A percentile compares a stretch with the other conserved stretches of the same genome.
Conservation (phyloP, 1,284 basidiomycete genomes). For the Cerrena zonata region DNA sequence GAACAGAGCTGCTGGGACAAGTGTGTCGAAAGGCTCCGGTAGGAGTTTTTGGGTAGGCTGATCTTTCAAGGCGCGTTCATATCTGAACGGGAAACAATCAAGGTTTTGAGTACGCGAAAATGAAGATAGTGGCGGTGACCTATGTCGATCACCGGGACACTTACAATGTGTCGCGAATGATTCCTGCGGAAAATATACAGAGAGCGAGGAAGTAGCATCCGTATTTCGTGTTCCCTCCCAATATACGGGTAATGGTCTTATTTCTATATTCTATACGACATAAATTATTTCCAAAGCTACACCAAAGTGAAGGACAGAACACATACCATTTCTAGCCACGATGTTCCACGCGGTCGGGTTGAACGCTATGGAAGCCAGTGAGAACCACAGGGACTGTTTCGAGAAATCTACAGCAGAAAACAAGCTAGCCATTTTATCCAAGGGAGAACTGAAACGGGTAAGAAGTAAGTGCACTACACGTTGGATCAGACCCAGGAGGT, state of each 20-base stretch:
- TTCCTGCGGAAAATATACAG: slow-evolving; percentile 83
- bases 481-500: not conserved
- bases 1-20: slow-evolving; percentile 66
- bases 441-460: not conserved
- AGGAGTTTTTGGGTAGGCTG: slow-evolving; percentile 62
- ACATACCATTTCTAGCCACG: slow-evolving; percentile 83
- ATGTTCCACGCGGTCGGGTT: slow-evolving; percentile 96
- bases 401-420: slow-evolving; percentile 47
- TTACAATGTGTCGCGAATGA: slow-evolving; percentile 81
- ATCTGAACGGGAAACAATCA: slow-evolving; percentile 38
- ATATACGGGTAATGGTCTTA: slow-evolving; percentile 78
- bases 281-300: not conserved
- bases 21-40: slow-evolving; percentile 53
- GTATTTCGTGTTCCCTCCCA: slow-evolving; percentile 65
- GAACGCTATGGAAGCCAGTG: slow-evolving; percentile 67
- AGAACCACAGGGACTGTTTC: slow-evolving; percentile 62
- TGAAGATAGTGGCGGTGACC: not conserved
- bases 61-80: slow-evolving; percentile 62
- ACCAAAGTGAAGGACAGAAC: slow-evolving; percentile 2
- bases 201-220: slow-evolving; percentile 90
- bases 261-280: slow-evolving; percentile 70
- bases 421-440: slow-evolving; percentile 10
- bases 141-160: slow-evolving; percentile 27
- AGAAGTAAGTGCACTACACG: not conserved
- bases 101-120: not conserved